Conservation (phyloP, 1,284 basidiomycete genomes). For the Apiotrichum domesticum region DNA sequence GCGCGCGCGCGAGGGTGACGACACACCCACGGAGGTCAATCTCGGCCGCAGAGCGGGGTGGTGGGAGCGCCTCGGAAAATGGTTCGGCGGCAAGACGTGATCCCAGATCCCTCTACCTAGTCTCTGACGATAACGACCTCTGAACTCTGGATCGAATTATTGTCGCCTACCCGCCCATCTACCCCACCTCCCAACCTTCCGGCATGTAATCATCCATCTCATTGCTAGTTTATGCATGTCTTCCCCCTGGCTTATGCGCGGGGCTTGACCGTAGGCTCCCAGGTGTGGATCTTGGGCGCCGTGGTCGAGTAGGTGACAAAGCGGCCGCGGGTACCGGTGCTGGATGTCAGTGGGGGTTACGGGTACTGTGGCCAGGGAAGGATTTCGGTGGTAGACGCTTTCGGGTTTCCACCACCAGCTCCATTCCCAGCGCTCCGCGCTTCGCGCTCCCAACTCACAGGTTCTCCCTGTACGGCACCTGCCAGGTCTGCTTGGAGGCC, state of each 20-base stretch:
- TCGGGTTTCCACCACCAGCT: too few relatives aligned
- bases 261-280: slow-evolving; percentile 67
- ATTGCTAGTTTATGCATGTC: slow-evolving; percentile 8
- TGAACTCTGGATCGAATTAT: too few relatives aligned
- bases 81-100: slow-evolving; percentile 15
- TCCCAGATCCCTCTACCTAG: background rate
- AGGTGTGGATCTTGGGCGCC: slow-evolving; percentile 69
- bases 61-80: slow-evolving; percentile 12
- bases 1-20: slow-evolving; percentile 42
- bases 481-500: slow-evolving; percentile 67
- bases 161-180: too few relatives aligned
- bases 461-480: slow-evolving; percentile 43
- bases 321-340: slow-evolving; percentile 79
- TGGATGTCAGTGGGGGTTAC: slow-evolving; percentile 61
- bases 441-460: slow-evolving; percentile 53
- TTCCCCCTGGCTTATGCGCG: slow-evolving; percentile 50
- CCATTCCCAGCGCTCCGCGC: too few relatives aligned
- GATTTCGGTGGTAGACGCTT: too few relatives aligned
- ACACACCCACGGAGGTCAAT: background rate
- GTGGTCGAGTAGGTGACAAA: slow-evolving; percentile 83
- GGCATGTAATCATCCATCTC: too few relatives aligned
- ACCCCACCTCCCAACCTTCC: too few relatives aligned
- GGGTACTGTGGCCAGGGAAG: slow-evolving; percentile 31
- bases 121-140: too few relatives aligned
- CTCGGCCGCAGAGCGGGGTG: background rate